Percentiles rank a stretch among this genome's conserved stretches.
Conservation (phyloP, 371 early-diverging fungal species). For the Lichtheimia ornata region DNA sequence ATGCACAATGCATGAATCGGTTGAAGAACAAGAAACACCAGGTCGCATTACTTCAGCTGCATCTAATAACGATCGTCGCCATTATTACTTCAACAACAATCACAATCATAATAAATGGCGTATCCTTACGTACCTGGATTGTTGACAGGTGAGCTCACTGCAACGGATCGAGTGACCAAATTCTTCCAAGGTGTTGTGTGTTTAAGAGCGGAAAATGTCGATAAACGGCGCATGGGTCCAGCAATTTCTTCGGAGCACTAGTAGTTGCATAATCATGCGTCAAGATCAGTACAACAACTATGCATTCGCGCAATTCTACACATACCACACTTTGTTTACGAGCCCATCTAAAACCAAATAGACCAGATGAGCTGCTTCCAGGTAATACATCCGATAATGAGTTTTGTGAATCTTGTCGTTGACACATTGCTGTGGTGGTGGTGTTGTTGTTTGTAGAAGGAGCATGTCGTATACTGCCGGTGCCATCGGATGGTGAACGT, state of each 20-base stretch:
- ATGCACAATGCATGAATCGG: too few species aligned
- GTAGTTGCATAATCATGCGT: too few species aligned
- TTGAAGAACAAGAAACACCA: too few species aligned
- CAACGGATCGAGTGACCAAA: slow-evolving; percentile 30
- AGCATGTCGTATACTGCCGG: slow-evolving; percentile 11
- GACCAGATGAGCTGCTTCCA: slow-evolving; percentile 8
- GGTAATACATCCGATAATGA: slow-evolving; percentile 23
- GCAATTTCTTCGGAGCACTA: slow-evolving; percentile 5
- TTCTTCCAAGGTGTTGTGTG: slow-evolving; percentile 30
- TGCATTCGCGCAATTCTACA: too few species aligned
- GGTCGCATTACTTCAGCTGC: slow-evolving; percentile 54
- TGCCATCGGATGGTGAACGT: slow-evolving; percentile 31
- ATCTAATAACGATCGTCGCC: slow-evolving; percentile 23
- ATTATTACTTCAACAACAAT: not conserved
- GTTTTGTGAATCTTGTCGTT: slow-evolving; percentile 13
- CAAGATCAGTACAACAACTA: too few species aligned
- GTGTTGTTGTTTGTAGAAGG: not conserved
- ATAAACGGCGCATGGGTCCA: slow-evolving; percentile 21
- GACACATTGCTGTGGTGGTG: not conserved
- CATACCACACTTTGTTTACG: slow-evolving; percentile 17
- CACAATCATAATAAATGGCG: not conserved
- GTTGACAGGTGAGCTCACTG: slow-evolving; percentile 22
- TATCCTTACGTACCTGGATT: slow-evolving; percentile 17
- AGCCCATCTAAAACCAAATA: slow-evolving; percentile 11
- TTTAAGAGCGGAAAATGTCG: slow-evolving; percentile 35